Base-by-base conservation (phyloP, 805 yeast genomes). In the Soucietia sequanensis region DNA sequence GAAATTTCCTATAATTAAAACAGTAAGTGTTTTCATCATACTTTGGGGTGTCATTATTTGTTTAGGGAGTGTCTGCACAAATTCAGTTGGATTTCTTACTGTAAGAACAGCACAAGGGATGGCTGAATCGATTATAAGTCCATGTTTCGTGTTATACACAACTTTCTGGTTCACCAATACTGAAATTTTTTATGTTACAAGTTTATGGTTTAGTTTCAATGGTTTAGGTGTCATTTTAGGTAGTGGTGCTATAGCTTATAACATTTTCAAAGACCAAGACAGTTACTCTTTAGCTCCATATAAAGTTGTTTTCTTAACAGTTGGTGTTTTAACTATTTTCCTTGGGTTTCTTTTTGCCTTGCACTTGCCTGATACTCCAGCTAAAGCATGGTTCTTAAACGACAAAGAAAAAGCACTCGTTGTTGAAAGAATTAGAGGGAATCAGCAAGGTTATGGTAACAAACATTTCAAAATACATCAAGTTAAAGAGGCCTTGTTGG, bases 1-100 rank as follows among this genome's bases (percentile, higher is more conserved):
- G 53, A 65, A 63, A 35, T 71, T 78, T 33, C 83, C 81, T 3
- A 65, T 82, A 42, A 70, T 79, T 4, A 77, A 75, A 43, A 57
- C 77, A 4, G 63, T 73, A 3, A 61, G 76, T 7, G 41, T 55
- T 1, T 70, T 72, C 39, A 70, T 81, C 25, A 48, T 78, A n/a
- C 27, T 75, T 0, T 83, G 90, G 89, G 88, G 88, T 15, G 37
- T 47, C 53, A 53, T 78, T n/a, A 56, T 79, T 23, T 63, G 75
- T 23, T 59, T 76, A n/a, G 77, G 74, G 41, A 70, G 83, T 1
- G 74, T 70, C 2, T n/a, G n/a, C n/a, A 71, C 80, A 2, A 50
- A 65, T n/a, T 64, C 59, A 39, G 62, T 63, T 11, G 69, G 70
- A 3, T 61, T 64, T 19, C 58, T 65, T 52, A 67, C 54, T 26